Evolutionary conservation across 139 green algal species (phyloP), one percentile per base, ranked within the genome.

Genomic region (Limnomonas spitsbergensis): DNA sequence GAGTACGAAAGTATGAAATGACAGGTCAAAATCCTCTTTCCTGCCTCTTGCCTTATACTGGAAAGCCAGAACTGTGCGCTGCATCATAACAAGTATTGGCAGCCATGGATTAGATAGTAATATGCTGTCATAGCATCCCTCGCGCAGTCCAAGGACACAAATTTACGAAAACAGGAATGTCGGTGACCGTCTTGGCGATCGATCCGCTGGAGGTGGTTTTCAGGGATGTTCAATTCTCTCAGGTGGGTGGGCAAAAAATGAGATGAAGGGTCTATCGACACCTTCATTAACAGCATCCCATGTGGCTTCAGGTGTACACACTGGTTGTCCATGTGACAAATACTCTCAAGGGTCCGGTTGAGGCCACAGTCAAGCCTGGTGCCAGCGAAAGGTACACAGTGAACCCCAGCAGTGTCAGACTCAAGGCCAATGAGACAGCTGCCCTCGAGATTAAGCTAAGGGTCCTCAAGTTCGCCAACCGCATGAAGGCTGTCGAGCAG

Each of bases 321-420:
- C 85, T 90, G 69, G 80, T 69, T 14, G 35, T 93, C 2, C 79
- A 53, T 3, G 53, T 95, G 29, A 90, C 72, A 29, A 95, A 94
- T 75, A 88, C 76, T 4, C 78, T 91, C 0, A 78, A 78, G 2
- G 85, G 82, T 0, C 78, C 81, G 1, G 78, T 93, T 3, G 91
- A 95, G 47, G 82, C 85, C 0, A 84, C 78, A 9, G 78, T 95
- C 2, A 88, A 88, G 27, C 71, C 90, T 34, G 86, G 91, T 26
- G 90, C 85, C 78, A 75, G 53, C 24, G 91, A 94, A n/a, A 75
- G 91, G 2, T 95, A 91, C 38, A 87, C 75, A 1, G 67, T 94
- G 1, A 36, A 53, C 0, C 92, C 92, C 2, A 69, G 39, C 27
- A 79, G 66, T 32, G 35, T 96, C 2, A 75, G 80, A 3, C 39